phyloP scores from a whole-genome alignment of 2,329 filamentous ascomycete species.

The Colletotrichum eleusines region DNA sequence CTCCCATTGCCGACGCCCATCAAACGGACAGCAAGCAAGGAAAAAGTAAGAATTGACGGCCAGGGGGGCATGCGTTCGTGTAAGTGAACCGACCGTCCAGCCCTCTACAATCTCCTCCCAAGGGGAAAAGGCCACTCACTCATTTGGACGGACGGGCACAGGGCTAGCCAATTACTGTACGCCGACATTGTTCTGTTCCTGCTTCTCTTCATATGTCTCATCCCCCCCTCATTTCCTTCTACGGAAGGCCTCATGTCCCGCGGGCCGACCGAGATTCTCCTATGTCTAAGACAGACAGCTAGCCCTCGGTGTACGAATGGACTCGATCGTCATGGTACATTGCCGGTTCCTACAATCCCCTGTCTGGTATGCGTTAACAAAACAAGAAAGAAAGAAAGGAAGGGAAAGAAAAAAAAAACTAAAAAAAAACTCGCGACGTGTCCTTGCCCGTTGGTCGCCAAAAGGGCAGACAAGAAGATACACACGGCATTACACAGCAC shows the following conservation, averaged over 20 bases:
- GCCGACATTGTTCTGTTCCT: background rate
- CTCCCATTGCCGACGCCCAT: background rate
- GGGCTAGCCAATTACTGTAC: background rate
- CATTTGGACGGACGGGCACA: no score
- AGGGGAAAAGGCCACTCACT: background rate
- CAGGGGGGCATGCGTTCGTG: background rate
- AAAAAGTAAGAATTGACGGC: background rate
- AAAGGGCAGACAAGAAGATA: no score
- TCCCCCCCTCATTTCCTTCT: background rate
- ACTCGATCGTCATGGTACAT: background rate
- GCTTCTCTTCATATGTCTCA: conserved; percentile 14
- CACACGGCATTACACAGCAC: background rate
- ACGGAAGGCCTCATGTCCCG: no score
- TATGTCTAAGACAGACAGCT: conserved; percentile 7
- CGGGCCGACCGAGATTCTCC: background rate
- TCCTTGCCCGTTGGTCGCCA: no score
- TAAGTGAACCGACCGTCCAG: conserved; percentile 1
- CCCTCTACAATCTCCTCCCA: background rate
- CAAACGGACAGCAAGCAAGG: background rate
- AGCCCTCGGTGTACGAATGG: background rate
- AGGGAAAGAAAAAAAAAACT: no score
- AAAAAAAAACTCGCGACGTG: no score
- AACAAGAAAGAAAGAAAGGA: no score
- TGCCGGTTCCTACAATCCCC: background rate
- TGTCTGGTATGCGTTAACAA: no score